Conservation (phyloP, 306 rosid genomes). For the Vicia sativa region DNA sequence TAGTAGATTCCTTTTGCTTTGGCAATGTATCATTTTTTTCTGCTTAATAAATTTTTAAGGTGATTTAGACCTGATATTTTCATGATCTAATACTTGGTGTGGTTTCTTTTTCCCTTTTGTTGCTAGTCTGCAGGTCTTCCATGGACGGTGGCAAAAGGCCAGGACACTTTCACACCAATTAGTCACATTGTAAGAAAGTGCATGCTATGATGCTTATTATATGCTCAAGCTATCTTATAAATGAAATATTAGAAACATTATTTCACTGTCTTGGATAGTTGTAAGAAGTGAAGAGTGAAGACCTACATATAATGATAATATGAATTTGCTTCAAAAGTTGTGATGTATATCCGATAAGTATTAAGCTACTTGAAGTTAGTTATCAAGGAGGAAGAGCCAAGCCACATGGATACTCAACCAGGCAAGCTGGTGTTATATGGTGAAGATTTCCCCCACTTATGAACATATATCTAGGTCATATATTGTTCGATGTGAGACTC, state of each 20-base stretch:
- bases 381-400: too few relatives aligned
- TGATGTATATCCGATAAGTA: not conserved
- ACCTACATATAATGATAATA: constrained; percentile 14
- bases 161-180: constrained; percentile 95
- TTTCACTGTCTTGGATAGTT: constrained; percentile 12
- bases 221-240: constrained; percentile 26
- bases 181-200: constrained; percentile 59
- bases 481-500: too few relatives aligned
- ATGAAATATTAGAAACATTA: constrained; percentile 9
- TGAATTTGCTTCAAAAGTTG: constrained; percentile 14
- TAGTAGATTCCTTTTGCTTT: constrained; percentile 9
- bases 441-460: too few relatives aligned
- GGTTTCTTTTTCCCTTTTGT: constrained; percentile 20
- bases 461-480: too few relatives aligned
- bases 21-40: constrained; percentile 15
- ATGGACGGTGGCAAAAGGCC: constrained; percentile 91
- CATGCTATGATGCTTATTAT: constrained; percentile 30
- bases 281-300: constrained; percentile 7
- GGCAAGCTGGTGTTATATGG: too few relatives aligned
- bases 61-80: constrained; percentile 21
- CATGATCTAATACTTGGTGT: constrained; percentile 9
- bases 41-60: constrained; percentile 21
- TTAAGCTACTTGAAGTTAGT: not conserved
- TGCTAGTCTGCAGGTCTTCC: constrained; percentile 98
- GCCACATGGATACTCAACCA: too few relatives aligned